Conservation (phyloP, 2,329 filamentous ascomycete genomes). For the Aspergillus ibericus region DNA sequence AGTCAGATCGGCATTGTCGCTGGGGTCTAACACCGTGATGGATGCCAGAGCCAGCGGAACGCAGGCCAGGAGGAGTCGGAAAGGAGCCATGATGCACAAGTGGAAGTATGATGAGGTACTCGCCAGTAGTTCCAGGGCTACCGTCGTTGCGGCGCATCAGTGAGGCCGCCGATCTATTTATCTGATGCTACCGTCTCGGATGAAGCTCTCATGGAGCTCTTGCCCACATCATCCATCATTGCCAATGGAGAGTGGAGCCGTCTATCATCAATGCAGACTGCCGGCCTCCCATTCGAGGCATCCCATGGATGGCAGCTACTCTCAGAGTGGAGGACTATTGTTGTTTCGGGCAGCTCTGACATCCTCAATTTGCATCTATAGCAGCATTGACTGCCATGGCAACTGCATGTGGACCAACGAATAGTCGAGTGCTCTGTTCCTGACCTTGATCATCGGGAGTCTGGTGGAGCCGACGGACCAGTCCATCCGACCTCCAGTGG, state of each 20-base stretch:
- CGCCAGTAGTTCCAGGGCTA: neutral
- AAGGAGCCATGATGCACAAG: neutral
- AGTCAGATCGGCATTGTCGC: constrained; percentile 3
- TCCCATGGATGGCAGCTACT: neutral
- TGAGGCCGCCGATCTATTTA: neutral
- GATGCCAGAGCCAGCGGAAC: neutral
- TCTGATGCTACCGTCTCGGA: neutral
- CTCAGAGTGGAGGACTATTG: neutral
- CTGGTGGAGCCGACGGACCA: neutral
- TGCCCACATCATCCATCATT: neutral
- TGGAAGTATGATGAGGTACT: neutral
- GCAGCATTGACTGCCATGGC: neutral
- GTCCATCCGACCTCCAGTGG: neutral
- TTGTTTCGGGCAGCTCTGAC: neutral
- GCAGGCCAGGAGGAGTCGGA: neutral
- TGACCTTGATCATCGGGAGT: neutral
- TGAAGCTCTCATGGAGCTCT: neutral
- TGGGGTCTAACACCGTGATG: constrained; percentile 1
- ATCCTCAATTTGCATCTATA: no score
- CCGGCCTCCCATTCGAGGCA: neutral
- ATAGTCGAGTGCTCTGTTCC: neutral
- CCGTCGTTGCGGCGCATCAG: neutral
- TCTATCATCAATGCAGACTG: neutral
- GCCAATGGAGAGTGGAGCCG: neutral
- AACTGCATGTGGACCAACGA: neutral